These are phyloP conservation scores for Parietichytrium sp. DNA, from an alignment of 108 stramenopile genomes.

Conservation along the genomic window DNA sequence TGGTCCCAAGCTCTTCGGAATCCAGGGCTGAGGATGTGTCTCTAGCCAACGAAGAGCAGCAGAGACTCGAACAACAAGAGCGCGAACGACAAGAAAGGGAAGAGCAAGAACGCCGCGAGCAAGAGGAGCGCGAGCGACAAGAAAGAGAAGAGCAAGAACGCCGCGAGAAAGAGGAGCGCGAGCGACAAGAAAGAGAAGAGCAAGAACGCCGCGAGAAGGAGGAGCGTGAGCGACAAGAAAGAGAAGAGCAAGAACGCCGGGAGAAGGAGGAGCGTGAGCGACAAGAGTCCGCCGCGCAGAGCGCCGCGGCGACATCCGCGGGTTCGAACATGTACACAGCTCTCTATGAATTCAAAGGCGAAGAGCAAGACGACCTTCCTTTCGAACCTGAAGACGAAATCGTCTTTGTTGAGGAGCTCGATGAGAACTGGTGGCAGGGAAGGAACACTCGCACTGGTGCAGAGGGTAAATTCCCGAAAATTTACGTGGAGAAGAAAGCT, in stretches of 20 bases:
- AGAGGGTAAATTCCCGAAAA: slow-evolving; percentile 11
- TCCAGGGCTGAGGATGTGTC: no score
- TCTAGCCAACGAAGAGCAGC: no score
- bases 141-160: no score
- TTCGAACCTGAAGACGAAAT: background rate
- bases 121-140: no score
- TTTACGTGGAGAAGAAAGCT: slow-evolving; percentile 2
- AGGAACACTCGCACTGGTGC: background rate
- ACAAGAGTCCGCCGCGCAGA: background rate
- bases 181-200: background rate
- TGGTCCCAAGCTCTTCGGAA: no score
- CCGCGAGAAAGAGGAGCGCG: no score
- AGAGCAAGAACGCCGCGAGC: no score
- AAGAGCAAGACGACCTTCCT: background rate
- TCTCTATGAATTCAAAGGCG: background rate
- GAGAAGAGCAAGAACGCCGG: background rate
- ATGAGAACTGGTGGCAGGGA: slow-evolving; percentile 15
- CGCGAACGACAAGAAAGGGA: no score
- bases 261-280: background rate
- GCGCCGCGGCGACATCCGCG: background rate
- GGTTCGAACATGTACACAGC: background rate
- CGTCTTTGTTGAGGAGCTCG: background rate
- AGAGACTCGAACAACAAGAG: no score
- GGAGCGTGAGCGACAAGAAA: background rate
- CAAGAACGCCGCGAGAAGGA: background rate